These are phyloP conservation scores for Cladophialophora exuberans DNA, from an alignment of 2,329 filamentous ascomycete genomes.

Conservation along the genomic window DNA sequence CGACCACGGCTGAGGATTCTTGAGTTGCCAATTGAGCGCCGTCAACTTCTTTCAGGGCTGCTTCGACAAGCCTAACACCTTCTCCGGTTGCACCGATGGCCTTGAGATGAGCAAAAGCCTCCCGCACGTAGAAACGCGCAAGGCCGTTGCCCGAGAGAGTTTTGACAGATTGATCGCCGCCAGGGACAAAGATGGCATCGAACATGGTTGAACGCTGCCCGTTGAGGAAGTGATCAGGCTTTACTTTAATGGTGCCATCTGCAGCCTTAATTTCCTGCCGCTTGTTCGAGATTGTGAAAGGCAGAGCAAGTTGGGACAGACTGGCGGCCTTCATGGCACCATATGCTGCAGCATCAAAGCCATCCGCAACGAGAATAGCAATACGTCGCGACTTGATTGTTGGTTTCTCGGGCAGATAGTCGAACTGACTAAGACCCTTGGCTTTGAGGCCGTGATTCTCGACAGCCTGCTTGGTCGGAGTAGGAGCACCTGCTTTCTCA, in stretches of 20 bases:
- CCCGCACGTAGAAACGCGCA: conserved; percentile 74
- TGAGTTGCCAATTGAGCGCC: conserved; percentile 50
- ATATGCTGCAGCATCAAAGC: conserved; percentile 70
- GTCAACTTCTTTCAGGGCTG: conserved; percentile 48
- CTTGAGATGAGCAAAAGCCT: conserved; percentile 82
- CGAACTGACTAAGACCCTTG: conserved; percentile 73
- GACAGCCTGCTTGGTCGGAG: conserved; percentile 57
- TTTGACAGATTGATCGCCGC: conserved; percentile 66
- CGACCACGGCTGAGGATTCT: conserved; percentile 55
- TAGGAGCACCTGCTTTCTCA: conserved; percentile 66
- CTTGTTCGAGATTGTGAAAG: conserved; percentile 72
- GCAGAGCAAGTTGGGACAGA: conserved; percentile 64
- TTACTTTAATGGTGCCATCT: conserved; percentile 50
- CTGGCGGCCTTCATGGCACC: conserved; percentile 67
- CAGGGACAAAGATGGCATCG: conserved; percentile 76
- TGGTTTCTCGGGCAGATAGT: conserved; percentile 64
- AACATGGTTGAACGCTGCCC: conserved; percentile 78
- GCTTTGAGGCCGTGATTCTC: conserved; percentile 69
- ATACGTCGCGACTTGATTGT: conserved; percentile 73
- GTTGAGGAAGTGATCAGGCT: conserved; percentile 77
- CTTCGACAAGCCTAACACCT: conserved; percentile 65
- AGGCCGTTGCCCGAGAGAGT: conserved; percentile 71
- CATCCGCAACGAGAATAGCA: conserved; percentile 76
- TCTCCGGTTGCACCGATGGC: conserved; percentile 76
- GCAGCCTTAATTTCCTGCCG: conserved; percentile 61